These are phyloP conservation scores for Globisporangium paroecandrum DNA, from an alignment of 352 stramenopile genomes.

Conservation along the genomic window DNA sequence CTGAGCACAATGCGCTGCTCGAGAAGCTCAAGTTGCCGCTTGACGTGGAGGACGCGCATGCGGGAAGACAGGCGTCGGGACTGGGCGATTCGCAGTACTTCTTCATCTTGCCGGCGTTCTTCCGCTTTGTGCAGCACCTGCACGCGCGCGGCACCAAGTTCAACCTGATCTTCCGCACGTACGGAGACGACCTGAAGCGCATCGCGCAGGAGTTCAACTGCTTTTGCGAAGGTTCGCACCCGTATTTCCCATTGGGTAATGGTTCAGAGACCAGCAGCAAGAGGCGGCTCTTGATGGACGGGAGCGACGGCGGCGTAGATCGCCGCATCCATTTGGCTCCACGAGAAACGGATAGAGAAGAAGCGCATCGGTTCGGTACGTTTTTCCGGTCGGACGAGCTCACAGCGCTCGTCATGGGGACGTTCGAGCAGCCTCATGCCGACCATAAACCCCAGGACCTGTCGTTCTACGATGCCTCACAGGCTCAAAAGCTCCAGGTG, in stretches of 20 bases:
- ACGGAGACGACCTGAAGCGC: constrained; percentile 58
- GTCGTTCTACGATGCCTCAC: constrained; percentile 34
- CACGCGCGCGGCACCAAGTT: constrained; percentile 43
- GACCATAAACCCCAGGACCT: constrained; percentile 17
- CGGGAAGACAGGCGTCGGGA: constrained; percentile 20
- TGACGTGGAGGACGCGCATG: neutral
- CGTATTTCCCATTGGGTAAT: constrained; percentile 31
- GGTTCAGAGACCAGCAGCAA: neutral
- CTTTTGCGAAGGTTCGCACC: constrained; percentile 67
- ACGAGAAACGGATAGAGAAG: neutral
- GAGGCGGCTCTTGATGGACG: constrained; percentile 39
- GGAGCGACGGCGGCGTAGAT: constrained; percentile 42
- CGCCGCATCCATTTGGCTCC: constrained; percentile 44
- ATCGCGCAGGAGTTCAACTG: constrained; percentile 77
- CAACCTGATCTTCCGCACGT: constrained; percentile 80
- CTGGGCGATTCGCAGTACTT: constrained; percentile 43
- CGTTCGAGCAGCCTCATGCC: constrained; percentile 52
- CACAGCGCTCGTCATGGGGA: constrained; percentile 68
- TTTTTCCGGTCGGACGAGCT: constrained; percentile 50
- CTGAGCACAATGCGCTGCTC: constrained; percentile 45
- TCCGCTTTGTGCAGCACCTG: constrained; percentile 48
- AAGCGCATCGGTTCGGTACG: constrained; percentile 46
- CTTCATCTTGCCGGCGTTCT: constrained; percentile 73
- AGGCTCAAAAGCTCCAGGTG: constrained; percentile 21
- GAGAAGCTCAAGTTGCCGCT: constrained; percentile 40